phyloP scores from a whole-genome alignment of 2,329 filamentous ascomycete genomes.

The Fusarium napiforme region DNA sequence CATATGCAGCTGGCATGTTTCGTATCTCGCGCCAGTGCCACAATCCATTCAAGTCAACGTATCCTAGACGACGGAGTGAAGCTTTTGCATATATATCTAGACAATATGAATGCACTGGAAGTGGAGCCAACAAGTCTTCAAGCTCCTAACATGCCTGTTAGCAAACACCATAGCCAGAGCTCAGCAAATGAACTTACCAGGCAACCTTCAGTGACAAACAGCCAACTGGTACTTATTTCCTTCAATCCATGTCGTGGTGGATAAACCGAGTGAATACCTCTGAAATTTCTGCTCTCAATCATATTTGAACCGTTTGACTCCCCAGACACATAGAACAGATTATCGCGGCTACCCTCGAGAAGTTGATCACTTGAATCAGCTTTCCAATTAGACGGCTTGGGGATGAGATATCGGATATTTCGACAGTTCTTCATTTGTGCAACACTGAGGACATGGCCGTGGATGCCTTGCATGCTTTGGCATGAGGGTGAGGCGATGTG shows the following conservation, averaged over 20 bases:
- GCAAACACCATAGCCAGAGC: too few relatives aligned
- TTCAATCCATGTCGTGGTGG: not conserved
- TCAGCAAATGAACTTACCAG: not conserved
- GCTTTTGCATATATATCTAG: not conserved
- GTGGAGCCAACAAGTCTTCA: not conserved
- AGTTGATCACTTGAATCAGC: not conserved
- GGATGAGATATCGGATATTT: not conserved
- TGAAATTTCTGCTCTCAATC: not conserved
- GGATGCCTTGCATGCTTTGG: not conserved
- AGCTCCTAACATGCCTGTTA: not conserved
- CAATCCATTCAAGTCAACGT: not conserved
- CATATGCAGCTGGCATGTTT: not conserved
- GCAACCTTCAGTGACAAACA: not conserved
- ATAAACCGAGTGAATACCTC: not conserved
- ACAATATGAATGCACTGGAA: conserved; percentile 3
- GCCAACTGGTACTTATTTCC: not conserved
- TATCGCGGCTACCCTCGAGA: not conserved
- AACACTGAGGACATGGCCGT: not conserved
- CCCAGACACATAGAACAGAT: not conserved
- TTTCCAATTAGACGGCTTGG: not conserved
- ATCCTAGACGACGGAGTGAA: not conserved
- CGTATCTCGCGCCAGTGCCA: conserved; percentile 11
- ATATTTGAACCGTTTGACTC: not conserved
- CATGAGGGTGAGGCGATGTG: conserved; percentile 9
- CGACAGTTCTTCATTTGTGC: conserved; percentile 17